Evolutionary conservation across 2,329 filamentous ascomycete species (phyloP).

Genomic region (Didymosphaeria variabile): DNA sequence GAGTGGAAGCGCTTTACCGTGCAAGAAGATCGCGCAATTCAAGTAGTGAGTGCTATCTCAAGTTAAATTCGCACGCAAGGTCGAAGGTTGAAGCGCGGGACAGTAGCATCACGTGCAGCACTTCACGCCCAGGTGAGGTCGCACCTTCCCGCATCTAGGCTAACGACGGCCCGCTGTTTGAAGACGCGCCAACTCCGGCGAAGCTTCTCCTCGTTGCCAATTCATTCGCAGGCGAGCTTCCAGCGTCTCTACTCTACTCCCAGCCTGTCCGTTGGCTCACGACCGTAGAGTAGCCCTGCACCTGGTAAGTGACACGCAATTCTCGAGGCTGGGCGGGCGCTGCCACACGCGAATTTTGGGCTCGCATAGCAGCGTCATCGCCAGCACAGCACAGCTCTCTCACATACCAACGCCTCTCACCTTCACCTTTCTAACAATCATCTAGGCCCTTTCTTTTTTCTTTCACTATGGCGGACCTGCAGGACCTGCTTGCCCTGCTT

Average conservation of each 20-base stretch:
- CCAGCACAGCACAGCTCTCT: conserved; percentile 17
- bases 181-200: conserved; percentile 16
- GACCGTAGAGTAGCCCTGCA: conserved; percentile 8
- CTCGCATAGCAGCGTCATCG: conserved; percentile 21
- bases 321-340: conserved; percentile 18
- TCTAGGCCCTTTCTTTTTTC: conserved; percentile 31
- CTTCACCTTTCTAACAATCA: conserved; percentile 14
- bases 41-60: background rate
- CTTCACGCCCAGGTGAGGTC: no score
- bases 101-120: background rate
- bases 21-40: no score
- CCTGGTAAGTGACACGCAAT: conserved; percentile 11
- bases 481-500: conserved; percentile 55
- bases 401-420: conserved; percentile 15
- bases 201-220: conserved; percentile 12
- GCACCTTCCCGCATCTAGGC: conserved; percentile 17
- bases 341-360: conserved; percentile 23
- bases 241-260: conserved; percentile 17
- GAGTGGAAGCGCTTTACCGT: no score
- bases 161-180: conserved; percentile 10
- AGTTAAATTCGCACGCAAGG: background rate
- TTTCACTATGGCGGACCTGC: conserved; percentile 53
- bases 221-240: conserved; percentile 13
- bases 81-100: background rate
- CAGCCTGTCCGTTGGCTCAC: conserved; percentile 12